Evolutionary conservation across 2,329 filamentous ascomycete genomes (phyloP).

Genomic region (Trichoderma sp.): DNA sequence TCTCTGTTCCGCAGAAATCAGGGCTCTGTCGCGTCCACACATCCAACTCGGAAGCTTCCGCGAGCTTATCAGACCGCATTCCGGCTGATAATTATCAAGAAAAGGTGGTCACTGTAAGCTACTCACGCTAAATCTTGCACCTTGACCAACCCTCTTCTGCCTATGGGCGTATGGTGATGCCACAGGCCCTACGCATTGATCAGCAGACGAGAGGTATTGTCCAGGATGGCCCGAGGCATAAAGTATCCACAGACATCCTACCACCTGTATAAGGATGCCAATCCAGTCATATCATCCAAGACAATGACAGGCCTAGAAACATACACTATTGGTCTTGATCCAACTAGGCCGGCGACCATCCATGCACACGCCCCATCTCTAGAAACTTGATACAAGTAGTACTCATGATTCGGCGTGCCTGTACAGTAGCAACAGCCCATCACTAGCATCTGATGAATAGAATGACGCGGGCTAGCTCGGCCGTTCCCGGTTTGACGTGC

Average conservation of each 20-base stretch:
- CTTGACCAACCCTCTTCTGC: neutral
- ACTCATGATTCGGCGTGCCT: no score
- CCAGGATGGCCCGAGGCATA: neutral
- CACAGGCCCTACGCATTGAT: no score
- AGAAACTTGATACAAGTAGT: neutral
- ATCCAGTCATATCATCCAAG: neutral
- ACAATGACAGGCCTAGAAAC: neutral
- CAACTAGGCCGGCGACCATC: neutral
- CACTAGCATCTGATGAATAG: no score
- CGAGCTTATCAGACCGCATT: neutral
- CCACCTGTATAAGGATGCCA: neutral
- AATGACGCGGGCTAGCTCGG: neutral
- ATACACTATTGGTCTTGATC: neutral
- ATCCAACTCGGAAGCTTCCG: conserved; percentile 5
- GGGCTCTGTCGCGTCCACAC: neutral
- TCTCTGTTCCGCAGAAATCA: no score
- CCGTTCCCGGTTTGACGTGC: neutral
- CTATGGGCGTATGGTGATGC: neutral
- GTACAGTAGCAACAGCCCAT: no score
- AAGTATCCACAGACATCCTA: neutral
- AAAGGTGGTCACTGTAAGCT: no score
- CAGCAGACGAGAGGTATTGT: neutral
- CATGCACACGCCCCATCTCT: neutral
- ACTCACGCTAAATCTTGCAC: neutral
- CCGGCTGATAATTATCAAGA: neutral